A percentile compares a stretch with the other conserved stretches of the same genome.
These are phyloP conservation scores for Aspergillus sparsus DNA, from an alignment of 495 filamentous ascomycete species.

Conservation along the genomic window DNA sequence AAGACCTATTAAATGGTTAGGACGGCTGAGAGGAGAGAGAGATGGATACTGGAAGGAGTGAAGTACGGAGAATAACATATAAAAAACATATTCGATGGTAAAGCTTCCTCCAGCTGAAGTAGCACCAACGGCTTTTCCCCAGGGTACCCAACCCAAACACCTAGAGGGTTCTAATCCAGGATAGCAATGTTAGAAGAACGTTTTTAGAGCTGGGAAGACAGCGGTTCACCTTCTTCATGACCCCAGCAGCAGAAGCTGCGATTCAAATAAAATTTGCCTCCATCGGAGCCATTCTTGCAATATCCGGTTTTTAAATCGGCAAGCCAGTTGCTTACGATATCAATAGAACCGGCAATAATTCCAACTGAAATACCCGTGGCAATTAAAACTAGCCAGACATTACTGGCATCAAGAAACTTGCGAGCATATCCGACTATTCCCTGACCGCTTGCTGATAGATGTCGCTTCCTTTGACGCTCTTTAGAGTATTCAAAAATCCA, in stretches of 20 bases:
- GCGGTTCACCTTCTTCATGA: constrained; percentile 61
- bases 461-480: constrained; percentile 81
- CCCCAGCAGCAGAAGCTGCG: constrained; percentile 91
- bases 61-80: constrained; percentile 74
- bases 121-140: constrained; percentile 73
- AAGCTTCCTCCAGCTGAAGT: constrained; percentile 67
- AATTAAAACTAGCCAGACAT: constrained; percentile 89
- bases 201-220: background rate
- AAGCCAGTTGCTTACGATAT: constrained; percentile 92
- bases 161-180: constrained; percentile 58
- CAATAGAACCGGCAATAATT: constrained; percentile 80
- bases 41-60: background rate
- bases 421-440: constrained; percentile 72
- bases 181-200: constrained; percentile 4
- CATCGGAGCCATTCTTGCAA: constrained; percentile 70
- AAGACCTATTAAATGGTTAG: constrained; percentile 57
- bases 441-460: constrained; percentile 67
- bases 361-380: constrained; percentile 78
- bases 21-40: background rate
- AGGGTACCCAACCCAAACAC: constrained; percentile 82
- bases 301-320: constrained; percentile 93
- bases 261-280: constrained; percentile 87
- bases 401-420: constrained; percentile 76
- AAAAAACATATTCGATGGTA: constrained; percentile 84
- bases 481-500: constrained; percentile 99